Percentiles rank a stretch among this genome's conserved stretches.
phyloP scores from a whole-genome alignment of 78 protist genomes.

The Cavenderia fasciculata region DNA sequence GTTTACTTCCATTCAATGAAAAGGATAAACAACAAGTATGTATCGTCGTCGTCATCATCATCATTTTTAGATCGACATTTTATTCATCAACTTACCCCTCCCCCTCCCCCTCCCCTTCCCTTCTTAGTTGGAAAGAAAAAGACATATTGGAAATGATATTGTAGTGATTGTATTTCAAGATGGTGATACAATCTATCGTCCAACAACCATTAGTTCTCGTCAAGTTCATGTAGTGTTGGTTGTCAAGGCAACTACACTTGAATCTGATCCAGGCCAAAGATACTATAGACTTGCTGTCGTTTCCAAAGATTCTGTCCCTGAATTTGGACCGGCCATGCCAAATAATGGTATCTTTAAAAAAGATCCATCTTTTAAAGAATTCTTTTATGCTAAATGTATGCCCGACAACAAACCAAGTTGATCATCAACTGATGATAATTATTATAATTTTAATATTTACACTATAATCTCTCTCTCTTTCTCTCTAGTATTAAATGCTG shows the following conservation, averaged over 20 bases:
- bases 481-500: conserved; percentile 60
- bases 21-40: conserved; percentile 78
- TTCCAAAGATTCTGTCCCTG: conserved; percentile 66
- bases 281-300: conserved; percentile 70
- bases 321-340: conserved; percentile 76
- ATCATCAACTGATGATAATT: too few relatives aligned
- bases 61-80: not conserved
- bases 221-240: conserved; percentile 80
- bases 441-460: too few relatives aligned
- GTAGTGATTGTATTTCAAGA: conserved; percentile 77
- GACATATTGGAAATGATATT: conserved; percentile 80
- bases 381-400: conserved; percentile 76
- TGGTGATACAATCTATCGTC: conserved; percentile 74
- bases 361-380: conserved; percentile 72
- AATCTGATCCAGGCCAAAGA: conserved; percentile 61
- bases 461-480: not conserved
- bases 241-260: conserved; percentile 50
- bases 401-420: too few relatives aligned
- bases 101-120: not conserved
- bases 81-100: not conserved
- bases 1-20: conserved; percentile 75
- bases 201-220: conserved; percentile 79
- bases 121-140: conserved; percentile 65
- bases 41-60: not conserved
- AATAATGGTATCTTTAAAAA: conserved; percentile 55